Evolutionary conservation across 1,284 basidiomycete genomes (phyloP), one percentile per base, ranked within the genome.

Genomic region (Microbotryum lychnidis-dioicae): DNA sequence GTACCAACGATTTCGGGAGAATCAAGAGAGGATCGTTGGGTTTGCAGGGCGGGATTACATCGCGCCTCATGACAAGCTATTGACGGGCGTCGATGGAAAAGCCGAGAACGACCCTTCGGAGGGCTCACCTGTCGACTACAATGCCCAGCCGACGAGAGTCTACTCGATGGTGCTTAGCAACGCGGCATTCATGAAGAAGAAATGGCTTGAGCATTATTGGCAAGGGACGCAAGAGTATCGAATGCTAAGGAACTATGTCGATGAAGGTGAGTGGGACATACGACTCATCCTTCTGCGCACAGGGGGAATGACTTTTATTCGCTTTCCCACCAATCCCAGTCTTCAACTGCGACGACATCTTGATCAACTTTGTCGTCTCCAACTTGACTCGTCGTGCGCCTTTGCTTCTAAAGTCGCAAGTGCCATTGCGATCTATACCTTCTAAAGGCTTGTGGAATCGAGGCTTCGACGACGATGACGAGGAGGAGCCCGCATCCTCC

Each of bases 261-360:
- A 68, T 21, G 25, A 66, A n/a, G 65, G 66, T 66, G n/a, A 50
- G 62, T 21, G 23, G 8, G 10, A 3, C 25, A 23, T n/a, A 42
- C 12, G 16, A 42, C 12, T 18, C 37, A 10, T 23, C 20, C 27
- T 25, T 37, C 3, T 20, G 6, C 14, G 27, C 27, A 16, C 42
- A 21, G 50, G 20, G 23, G n/a, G 44, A 31, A 18, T 37, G 16
- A 21, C 44, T 42, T 12, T 14, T 20, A 23, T 50, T 12, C 27
- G 8, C 21, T 16, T 47, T 50, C 14, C 23, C 18, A 23, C 46
- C 37, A 20, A 14, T 18, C 1, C 6, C 50, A 69, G 69, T 69
- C 18, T 67, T 69, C 65, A 69, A 70, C 53, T 70, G 69, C 54
- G 69, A 70, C 63, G 69, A 70, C 55, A 53, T 70, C 37, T 47